A percentile compares a stretch with the other conserved stretches of the same genome.
phyloP scores from a whole-genome alignment of 768 basidiomycete species.

The Steccherinum ochraceum region DNA sequence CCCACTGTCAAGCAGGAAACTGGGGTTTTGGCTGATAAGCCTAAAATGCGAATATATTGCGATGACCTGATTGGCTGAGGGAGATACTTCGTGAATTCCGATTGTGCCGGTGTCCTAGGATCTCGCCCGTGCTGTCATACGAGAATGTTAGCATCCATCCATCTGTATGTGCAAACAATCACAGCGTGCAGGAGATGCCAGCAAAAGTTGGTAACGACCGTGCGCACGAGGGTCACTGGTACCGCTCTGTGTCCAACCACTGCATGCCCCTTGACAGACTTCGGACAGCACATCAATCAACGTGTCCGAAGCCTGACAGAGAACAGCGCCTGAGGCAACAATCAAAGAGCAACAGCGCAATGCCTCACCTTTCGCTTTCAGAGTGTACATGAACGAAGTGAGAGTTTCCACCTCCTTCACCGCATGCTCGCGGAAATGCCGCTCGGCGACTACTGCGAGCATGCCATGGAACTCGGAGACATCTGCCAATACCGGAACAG shows the following conservation, averaged over 20 bases:
- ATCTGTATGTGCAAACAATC: background rate
- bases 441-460: constrained; percentile 63
- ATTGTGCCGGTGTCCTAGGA: background rate
- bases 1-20: too few relatives aligned
- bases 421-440: constrained; percentile 62
- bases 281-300: background rate
- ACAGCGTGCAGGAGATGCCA: background rate
- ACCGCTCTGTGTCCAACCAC: background rate
- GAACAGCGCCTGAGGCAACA: background rate
- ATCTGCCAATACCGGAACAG: constrained; percentile 64
- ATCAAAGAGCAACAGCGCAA: background rate
- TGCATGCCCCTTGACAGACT: background rate
- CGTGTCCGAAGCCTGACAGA: constrained; percentile 1
- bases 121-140: background rate
- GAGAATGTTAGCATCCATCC: background rate
- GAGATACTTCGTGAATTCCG: background rate
- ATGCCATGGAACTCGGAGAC: constrained; percentile 59
- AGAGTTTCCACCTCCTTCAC: constrained; percentile 79
- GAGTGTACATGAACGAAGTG: constrained; percentile 71
- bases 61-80: background rate
- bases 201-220: background rate
- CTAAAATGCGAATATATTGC: background rate
- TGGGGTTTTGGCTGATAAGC: background rate
- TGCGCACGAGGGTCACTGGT: too few relatives aligned
- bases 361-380: constrained; percentile 41